These are phyloP conservation scores for Penicillium ucsense DNA, from an alignment of 495 filamentous ascomycete species.

Conservation along the genomic window DNA sequence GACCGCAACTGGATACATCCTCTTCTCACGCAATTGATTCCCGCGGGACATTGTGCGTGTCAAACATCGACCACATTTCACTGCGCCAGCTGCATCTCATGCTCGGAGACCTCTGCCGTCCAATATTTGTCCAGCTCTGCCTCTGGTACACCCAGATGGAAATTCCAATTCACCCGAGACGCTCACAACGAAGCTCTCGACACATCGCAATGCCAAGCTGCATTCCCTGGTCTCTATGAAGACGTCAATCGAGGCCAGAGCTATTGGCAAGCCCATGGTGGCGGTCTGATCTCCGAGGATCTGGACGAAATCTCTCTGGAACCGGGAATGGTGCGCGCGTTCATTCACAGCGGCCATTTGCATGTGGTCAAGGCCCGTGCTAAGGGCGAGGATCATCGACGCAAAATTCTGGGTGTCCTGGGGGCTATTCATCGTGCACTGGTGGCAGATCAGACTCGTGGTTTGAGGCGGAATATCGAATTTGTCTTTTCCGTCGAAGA, in stretches of 20 bases:
- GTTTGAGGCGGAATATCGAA: conserved; percentile 50
- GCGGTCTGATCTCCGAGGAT: conserved; percentile 20
- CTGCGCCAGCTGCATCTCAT: conserved; percentile 30
- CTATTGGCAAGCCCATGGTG: conserved; percentile 20
- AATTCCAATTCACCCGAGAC: conserved; percentile 26
- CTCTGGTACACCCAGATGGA: conserved; percentile 17
- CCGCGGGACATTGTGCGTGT: conserved; percentile 33
- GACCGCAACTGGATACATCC: conserved; percentile 30
- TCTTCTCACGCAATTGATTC: conserved; percentile 29
- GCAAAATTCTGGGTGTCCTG: conserved; percentile 35
- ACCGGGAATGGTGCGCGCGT: conserved; percentile 27
- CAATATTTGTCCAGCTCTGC: conserved; percentile 8
- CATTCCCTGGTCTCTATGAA: conserved; percentile 40
- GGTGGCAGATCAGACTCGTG: conserved; percentile 29
- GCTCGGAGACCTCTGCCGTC: conserved; percentile 11
- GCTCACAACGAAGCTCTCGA: conserved; percentile 27
- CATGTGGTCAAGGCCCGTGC: conserved; percentile 28
- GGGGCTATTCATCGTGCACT: conserved; percentile 39
- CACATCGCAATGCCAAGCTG: conserved; percentile 26
- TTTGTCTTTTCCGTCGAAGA: conserved; percentile 50
- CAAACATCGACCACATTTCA: conserved; percentile 32
- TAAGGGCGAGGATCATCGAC: conserved; percentile 30
- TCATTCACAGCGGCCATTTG: conserved; percentile 25
- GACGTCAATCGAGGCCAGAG: conserved; percentile 29
- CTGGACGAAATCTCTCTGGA: conserved; percentile 20